Evolutionary conservation across 179 eudicot species (phyloP), one percentile per base, ranked within the genome.

Genomic region (Nepenthes alata): DNA sequence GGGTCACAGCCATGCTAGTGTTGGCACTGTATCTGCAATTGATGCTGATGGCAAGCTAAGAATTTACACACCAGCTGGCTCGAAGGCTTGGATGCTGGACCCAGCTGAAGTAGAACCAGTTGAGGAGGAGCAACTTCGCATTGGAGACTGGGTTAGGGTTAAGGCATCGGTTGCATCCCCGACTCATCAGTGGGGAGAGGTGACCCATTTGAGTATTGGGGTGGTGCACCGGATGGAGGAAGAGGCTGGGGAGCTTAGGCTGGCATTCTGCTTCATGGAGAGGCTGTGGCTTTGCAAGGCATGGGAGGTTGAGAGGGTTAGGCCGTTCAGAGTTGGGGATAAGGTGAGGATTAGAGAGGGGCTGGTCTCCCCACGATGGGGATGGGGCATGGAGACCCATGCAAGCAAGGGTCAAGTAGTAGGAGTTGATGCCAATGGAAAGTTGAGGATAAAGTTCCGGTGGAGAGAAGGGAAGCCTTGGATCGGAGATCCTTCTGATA

Each of bases 331-430:
- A 64, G 84, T 89, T 8, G 94, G 95, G 35, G 98, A 93, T 67
- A 90, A 79, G 69, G 98, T 89, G 66, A 85, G 70, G 69, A 93
- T 93, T 11, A 81, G 69, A 74, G 85, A 82, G 38, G 89, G 95
- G 60, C 72, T 93, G 2, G 91, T 82, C 64, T 74, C 78, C 3
- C 98, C 98, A 3, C 72, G 98, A 55, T 93, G 97, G 97, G 98
- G 91, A 2, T 93, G 98, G 98, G 98, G 98, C 15, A 89, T 90
- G 90, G 98, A 93, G 75, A 93, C 98, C 4, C 91, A 83, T 73
- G 85, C 91, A 0, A 93, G 98, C 74, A 93, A 75, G 73, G 98
- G 98, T 58, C 65, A 79, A 66, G 86, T 93, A 1, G 97, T 90
- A 2, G 97, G 98, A n/a, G 98, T 93, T 0, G 98, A 93, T 69